Evolutionary conservation across 2,329 filamentous ascomycete species (phyloP), one percentile per base, ranked within the genome.

Genomic region (Talaromyces funiculosus): DNA sequence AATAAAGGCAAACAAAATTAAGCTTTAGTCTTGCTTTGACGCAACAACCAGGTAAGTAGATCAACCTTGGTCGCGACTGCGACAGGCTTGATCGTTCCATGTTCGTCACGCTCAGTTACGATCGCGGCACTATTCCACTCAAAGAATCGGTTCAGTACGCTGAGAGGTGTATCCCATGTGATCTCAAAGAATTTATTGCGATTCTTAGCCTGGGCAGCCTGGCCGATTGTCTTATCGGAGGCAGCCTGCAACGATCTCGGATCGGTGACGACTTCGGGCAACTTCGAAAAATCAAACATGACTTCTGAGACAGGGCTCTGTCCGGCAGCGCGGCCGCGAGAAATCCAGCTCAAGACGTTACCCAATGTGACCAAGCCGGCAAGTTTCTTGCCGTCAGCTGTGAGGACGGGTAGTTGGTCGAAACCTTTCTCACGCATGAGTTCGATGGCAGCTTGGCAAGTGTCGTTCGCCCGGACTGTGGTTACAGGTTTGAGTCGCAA

Each of bases 401-500:
- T 82, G 8, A 95, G 87, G 16, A 99, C 94, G 45, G 94, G 94
- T 43, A 99, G 88, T 78, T 99, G 95, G 72, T 99, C 95, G 74
- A 97, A 99, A 64, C 92, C 91, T 79, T 94, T 96, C 71, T 99
- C 94, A 67, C 93, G 90, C 94, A 99, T 97, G 63, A 90, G 92
- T 79, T 99, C 94, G 66, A 97, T 92, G 57, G 95, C 94, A 66
- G 93, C 90, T 64, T 90, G 84, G 77, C 92, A 96, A 2, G 85
- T 77, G 33, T 87, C 87, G 57, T 82, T 82, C 29, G 87, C 82
- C 24, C 86, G 79, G 59, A 99, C 84, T 8, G 92, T 95, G 26
- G 92, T 95, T 61, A 99, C 90, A 37, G 94, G 94, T 79, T 97
- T 99, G 62, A 99, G 82, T 63, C 93, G 87, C 16, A 99, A 86